phyloP scores from a whole-genome alignment of 2,329 filamentous ascomycete genomes.

The Cladosporium austrohemisphaericum region DNA sequence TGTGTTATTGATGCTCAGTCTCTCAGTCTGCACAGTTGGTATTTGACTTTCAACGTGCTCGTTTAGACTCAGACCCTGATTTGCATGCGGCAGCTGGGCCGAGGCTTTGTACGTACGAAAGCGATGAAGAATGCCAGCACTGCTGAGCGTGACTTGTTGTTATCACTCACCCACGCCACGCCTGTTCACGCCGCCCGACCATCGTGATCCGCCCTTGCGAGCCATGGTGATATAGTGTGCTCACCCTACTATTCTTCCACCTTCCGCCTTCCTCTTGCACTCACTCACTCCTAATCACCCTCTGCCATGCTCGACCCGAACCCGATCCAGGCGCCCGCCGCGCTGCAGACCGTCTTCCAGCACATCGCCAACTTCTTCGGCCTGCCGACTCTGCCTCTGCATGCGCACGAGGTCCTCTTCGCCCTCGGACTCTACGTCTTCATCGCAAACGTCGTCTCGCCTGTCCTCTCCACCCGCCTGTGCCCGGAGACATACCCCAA shows the following conservation, averaged over 20 bases:
- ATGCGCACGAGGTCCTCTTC: constrained; percentile 71
- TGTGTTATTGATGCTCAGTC: too few relatives aligned
- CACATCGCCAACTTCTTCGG: constrained; percentile 61
- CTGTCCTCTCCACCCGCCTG: constrained; percentile 58
- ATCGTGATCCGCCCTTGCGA: constrained; percentile 4
- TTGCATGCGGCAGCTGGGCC: too few relatives aligned
- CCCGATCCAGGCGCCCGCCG: constrained; percentile 56
- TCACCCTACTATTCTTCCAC: background rate
- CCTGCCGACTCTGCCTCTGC: constrained; percentile 66
- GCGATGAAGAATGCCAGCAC: too few relatives aligned
- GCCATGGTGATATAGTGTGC: constrained; percentile 2
- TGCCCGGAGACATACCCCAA: constrained; percentile 61
- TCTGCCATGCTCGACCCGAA: constrained; percentile 68
- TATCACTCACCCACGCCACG: too few relatives aligned
- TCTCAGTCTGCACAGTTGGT: too few relatives aligned
- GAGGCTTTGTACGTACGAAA: too few relatives aligned
- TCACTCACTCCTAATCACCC: background rate
- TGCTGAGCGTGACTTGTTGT: too few relatives aligned
- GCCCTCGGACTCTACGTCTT: constrained; percentile 66
- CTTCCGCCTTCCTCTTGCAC: background rate
- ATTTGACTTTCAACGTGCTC: too few relatives aligned
- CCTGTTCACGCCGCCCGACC: constrained; percentile 3
- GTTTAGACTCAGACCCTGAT: too few relatives aligned
- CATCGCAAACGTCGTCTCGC: constrained; percentile 64
- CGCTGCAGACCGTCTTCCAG: constrained; percentile 53